These are phyloP conservation scores for Leccinum rimulosum DNA, from an alignment of 768 basidiomycete species.

Conservation along the genomic window DNA sequence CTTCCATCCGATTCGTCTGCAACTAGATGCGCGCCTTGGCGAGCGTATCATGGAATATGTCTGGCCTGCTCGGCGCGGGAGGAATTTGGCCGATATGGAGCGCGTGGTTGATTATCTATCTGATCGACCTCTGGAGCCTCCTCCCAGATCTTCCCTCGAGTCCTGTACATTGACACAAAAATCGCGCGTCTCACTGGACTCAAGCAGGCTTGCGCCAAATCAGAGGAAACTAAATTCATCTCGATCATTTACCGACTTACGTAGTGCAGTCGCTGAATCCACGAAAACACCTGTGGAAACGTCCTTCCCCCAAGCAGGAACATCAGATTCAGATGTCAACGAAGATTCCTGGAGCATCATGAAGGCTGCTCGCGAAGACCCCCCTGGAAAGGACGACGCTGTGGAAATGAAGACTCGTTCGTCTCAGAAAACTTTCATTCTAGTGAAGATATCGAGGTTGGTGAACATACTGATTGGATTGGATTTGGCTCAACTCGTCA, in stretches of 20 bases:
- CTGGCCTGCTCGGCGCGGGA: constrained; percentile 62
- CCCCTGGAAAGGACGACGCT: constrained; percentile 49
- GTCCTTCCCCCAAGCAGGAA: constrained; percentile 6
- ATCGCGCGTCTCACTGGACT: constrained; percentile 34
- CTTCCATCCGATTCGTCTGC: constrained; percentile 83
- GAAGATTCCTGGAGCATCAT: constrained; percentile 24
- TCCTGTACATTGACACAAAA: constrained; percentile 40
- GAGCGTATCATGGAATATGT: constrained; percentile 84
- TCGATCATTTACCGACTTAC: constrained; percentile 69
- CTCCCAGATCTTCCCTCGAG: constrained; percentile 48
- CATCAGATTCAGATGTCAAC: constrained; percentile 16
- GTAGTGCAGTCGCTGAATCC: constrained; percentile 41
- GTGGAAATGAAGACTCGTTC: constrained; percentile 83
- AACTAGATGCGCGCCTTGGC: constrained; percentile 82
- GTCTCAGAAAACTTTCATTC: constrained; percentile 78
- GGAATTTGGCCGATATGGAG: constrained; percentile 12
- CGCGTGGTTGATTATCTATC: neutral
- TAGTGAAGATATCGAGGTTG: constrained; percentile 72
- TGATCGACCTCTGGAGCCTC: constrained; percentile 20
- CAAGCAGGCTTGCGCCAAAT: constrained; percentile 36
- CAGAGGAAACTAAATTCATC: constrained; percentile 56
- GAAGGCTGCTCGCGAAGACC: constrained; percentile 20
- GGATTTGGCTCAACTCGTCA: constrained; percentile 17
- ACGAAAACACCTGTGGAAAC: constrained; percentile 18
- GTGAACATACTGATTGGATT: constrained; percentile 8